Base-by-base conservation (phyloP, 1,139 yeast genomes). In the Blastobotrys apis region DNA sequence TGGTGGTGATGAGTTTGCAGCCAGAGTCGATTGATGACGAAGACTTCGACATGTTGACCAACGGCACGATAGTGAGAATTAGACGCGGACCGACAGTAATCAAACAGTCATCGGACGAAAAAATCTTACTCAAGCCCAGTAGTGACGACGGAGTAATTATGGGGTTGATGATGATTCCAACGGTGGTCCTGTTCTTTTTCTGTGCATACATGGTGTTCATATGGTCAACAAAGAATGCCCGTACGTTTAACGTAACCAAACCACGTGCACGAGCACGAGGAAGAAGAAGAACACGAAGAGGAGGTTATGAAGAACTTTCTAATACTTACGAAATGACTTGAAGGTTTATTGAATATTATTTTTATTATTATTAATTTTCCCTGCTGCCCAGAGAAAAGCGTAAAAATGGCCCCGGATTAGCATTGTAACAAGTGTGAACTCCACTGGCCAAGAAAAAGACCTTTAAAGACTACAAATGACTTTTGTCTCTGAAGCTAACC, bases 81-180 rank as follows among this genome's bases (percentile, higher is more conserved):
- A 71, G 75, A 47, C 67, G 69, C 52, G 80, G 81, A 21, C 73
- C 82, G 13, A 73, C 72, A 47, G 88, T 84, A 47, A 22, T 16
- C 27, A 84, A 81, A 58, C 78, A 73, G 35, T 72, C 77, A 21
- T 74, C 76, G 53, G 73, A 68, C 43, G 80, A 73, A 50, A 43
- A 39, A 36, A 33, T 49, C 23, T 50, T 44, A 35, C 42, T 47
- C 25, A 37, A 47, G 31, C 31, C 40, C 29, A 33, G 46, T 52
- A n/a, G n/a, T n/a, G 78, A 78, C 50, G 84, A 81, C 58, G 82
- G 81, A 57, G 82, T 84, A 57, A 72, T 81, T 53, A 75, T 79
- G 37, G 69, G 84, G 56, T 66, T 78, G 67, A 70, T 84, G 30
- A 43, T 57, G 6, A 74, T 84, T 60, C 95, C 95, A n/a, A 75